phyloP scores from a whole-genome alignment of 2,329 filamentous ascomycete genomes.

The Graphiopsis chlorocephala region DNA sequence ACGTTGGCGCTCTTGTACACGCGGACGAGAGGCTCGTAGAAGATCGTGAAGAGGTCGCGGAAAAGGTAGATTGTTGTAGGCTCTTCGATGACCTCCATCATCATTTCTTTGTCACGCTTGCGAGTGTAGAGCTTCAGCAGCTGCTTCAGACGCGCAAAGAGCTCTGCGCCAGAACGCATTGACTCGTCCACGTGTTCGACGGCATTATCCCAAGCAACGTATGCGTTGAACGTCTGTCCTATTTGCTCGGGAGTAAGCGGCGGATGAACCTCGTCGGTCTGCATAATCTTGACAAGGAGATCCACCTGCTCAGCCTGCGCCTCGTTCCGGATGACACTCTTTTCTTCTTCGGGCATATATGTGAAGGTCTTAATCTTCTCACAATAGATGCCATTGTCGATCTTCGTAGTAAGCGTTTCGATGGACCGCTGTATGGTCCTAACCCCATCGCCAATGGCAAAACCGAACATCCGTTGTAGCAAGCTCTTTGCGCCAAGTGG shows the following conservation, averaged over 20 bases:
- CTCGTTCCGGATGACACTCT: slow-evolving; percentile 70
- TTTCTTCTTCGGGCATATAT: slow-evolving; percentile 70
- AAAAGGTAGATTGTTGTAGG: slow-evolving; percentile 96
- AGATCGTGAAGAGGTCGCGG: slow-evolving; percentile 94
- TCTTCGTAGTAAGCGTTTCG: slow-evolving; percentile 70
- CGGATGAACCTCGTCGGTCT: slow-evolving; percentile 73
- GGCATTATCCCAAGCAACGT: slow-evolving; percentile 91
- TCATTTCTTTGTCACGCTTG: slow-evolving; percentile 94
- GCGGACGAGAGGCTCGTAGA: slow-evolving; percentile 93
- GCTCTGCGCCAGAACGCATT: slow-evolving; percentile 81
- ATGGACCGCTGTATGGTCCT: slow-evolving; percentile 82
- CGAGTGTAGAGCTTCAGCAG: slow-evolving; percentile 87
- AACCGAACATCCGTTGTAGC: slow-evolving; percentile 89
- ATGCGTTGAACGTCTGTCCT: slow-evolving; percentile 85
- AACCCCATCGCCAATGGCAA: slow-evolving; percentile 89
- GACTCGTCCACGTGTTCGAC: slow-evolving; percentile 89
- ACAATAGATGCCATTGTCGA: slow-evolving; percentile 76
- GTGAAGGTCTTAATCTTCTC: slow-evolving; percentile 79
- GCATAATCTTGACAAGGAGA: slow-evolving; percentile 77
- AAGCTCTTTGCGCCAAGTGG: slow-evolving; percentile 88
- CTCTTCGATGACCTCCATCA: slow-evolving; percentile 92
- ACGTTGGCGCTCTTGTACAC: slow-evolving; percentile 99
- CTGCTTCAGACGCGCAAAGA: slow-evolving; percentile 94
- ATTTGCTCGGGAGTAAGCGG: slow-evolving; percentile 72
- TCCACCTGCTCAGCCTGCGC: slow-evolving; percentile 73